These are phyloP conservation scores for Aphanomyces astaci DNA, from an alignment of 352 stramenopile species.

Conservation along the genomic window DNA sequence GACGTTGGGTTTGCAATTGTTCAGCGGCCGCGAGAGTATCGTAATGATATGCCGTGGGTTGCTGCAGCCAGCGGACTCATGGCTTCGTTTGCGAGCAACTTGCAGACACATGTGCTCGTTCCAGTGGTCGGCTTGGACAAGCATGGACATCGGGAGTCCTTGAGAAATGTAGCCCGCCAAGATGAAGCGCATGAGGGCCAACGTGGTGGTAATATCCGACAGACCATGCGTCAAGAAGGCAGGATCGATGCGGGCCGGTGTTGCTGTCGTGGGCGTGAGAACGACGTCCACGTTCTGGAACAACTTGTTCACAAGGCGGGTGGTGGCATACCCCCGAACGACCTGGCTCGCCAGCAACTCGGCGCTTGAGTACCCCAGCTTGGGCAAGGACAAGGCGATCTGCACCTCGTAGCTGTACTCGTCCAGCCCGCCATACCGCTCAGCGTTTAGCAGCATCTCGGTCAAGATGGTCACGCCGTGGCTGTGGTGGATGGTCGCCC, in stretches of 20 bases:
- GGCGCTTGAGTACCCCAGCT: background rate
- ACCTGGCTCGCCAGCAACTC: background rate
- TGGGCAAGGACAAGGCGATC: background rate
- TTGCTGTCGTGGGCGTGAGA: background rate
- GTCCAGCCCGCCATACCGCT: background rate
- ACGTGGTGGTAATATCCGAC: no score
- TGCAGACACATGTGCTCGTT: background rate
- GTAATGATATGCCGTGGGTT: background rate
- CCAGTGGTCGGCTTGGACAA: background rate
- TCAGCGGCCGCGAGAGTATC: background rate
- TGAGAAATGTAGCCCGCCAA: no score
- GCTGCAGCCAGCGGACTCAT: no score
- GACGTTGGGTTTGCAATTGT: background rate
- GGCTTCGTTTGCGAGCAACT: background rate
- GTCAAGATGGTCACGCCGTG: background rate
- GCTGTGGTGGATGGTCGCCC: no score
- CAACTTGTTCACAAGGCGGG: no score
- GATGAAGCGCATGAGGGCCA: no score
- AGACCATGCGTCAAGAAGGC: background rate
- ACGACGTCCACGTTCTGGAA: background rate
- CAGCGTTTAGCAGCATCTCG: background rate
- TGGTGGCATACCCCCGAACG: background rate
- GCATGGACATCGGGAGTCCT: background rate
- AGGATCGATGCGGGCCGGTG: background rate
- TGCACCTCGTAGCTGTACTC: background rate